Conservation (phyloP, 2,329 filamentous ascomycete species). For the Diaporthe destruens region DNA sequence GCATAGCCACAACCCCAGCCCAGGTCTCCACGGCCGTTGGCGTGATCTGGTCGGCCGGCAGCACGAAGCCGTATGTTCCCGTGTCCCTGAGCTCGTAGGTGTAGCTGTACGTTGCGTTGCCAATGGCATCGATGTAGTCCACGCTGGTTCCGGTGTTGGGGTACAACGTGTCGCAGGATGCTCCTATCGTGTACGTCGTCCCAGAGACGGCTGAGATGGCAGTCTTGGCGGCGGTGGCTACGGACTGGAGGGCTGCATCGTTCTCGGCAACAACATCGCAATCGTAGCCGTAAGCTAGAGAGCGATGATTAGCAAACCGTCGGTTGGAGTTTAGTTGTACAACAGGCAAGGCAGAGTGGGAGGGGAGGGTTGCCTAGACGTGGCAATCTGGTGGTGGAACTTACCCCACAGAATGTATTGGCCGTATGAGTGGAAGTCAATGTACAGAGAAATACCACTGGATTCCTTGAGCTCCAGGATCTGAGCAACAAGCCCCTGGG, state of each 20-base stretch:
- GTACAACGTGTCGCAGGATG: slow-evolving; percentile 55
- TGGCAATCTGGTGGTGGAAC: not conserved
- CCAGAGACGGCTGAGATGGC: slow-evolving; percentile 51
- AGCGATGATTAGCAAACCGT: not conserved
- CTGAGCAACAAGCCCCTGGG: slow-evolving; percentile 58
- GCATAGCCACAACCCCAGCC: slow-evolving; percentile 44
- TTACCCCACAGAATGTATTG: slow-evolving; percentile 52
- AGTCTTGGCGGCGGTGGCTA: slow-evolving; percentile 7
- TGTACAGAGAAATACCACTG: slow-evolving; percentile 70
- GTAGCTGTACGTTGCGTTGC: slow-evolving; percentile 53
- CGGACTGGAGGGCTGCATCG: slow-evolving; percentile 3
- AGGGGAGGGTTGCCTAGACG: no score
- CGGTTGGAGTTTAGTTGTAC: no score
- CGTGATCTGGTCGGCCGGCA: slow-evolving; percentile 54
- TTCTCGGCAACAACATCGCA: not conserved
- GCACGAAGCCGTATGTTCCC: slow-evolving; percentile 53
- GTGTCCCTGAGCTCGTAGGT: slow-evolving; percentile 54
- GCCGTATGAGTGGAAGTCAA: slow-evolving; percentile 75
- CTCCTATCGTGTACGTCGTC: slow-evolving; percentile 53
- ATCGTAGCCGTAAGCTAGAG: not conserved
- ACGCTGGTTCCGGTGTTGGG: slow-evolving; percentile 50
- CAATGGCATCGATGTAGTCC: slow-evolving; percentile 48
- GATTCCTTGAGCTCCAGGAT: slow-evolving; percentile 49
- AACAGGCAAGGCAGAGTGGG: no score
- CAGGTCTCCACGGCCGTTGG: slow-evolving; percentile 54